Base-by-base conservation (phyloP, 1,284 basidiomycete species). In the Trichosporon coremiiforme region DNA sequence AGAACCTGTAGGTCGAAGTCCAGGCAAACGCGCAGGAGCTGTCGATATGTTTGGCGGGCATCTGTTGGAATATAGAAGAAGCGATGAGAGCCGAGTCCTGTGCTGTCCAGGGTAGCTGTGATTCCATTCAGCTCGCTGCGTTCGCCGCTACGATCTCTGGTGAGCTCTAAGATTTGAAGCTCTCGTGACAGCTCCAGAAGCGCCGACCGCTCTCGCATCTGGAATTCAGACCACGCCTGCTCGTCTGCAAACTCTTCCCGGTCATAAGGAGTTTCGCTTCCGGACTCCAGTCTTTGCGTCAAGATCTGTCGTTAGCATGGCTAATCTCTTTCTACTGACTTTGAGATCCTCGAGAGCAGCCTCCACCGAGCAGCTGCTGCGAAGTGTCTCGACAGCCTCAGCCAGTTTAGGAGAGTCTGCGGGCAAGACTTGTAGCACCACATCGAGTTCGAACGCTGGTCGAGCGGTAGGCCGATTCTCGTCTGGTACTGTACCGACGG, bases 251-350 rank as follows among this genome's bases (percentile, higher is more conserved):
- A 99, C 80, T 99, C 95, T 74, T 93, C 90, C 73, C 90, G 87
- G 64, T 90, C 87, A 35, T 92, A 94, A 0, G 95, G 94, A 80
- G 95, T 95, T 0, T 91, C 85, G 22, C 88, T 86, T 53, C 93
- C 91, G 8, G 92, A 90, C 71, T 91, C 92, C 80, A 98, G 91
- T 73, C 95, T 93, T 84, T 94, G 95, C 68, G 98, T 86, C 79
- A 93, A 95, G 38, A 91, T 92, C 90, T 95, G 45, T 2, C 4
- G 38, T 64, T 15, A 68, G 66, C 22, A 13, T 68, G 25, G 38
- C n/a, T 47, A 38, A 10, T 8, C n/a, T 31, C 47, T 74, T 80
- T 66, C 25, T 7, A 20, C 17, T 20, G 80, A 90, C 91, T 87
- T 94, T 95, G 64, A 95, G 85, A 80, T 95, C 94, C 65, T 87